phyloP scores from a whole-genome alignment of 1,139 yeast genomes.

The Protomyces inouyei region DNA sequence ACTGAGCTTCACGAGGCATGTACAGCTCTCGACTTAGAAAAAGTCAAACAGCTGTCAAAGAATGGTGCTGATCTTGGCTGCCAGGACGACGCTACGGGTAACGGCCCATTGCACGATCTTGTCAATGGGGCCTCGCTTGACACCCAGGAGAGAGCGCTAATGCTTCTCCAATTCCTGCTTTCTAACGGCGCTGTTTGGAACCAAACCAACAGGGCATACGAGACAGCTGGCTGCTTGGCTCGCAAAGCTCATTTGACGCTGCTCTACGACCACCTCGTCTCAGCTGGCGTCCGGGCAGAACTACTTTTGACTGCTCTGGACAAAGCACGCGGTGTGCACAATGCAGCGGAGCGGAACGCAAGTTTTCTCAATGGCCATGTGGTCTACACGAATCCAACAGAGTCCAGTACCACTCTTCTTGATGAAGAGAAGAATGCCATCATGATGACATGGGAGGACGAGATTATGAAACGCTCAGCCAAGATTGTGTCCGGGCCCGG shows the following conservation, averaged over 20 bases:
- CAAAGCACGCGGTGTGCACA: constrained; percentile 35
- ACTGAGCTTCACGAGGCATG: constrained; percentile 17
- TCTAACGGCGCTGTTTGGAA: constrained; percentile 29
- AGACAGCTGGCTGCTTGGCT: constrained; percentile 41
- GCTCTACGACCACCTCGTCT: constrained; percentile 55
- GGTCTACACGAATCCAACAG: constrained; percentile 55
- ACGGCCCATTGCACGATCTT: constrained; percentile 24
- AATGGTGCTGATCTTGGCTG: constrained; percentile 24
- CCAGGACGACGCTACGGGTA: constrained; percentile 24
- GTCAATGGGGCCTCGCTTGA: background rate
- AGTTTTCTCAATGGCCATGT: constrained; percentile 64
- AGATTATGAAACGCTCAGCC: constrained; percentile 75
- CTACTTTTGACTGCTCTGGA: constrained; percentile 64
- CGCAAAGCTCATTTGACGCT: constrained; percentile 38
- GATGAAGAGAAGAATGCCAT: constrained; percentile 68
- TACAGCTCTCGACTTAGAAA: constrained; percentile 5
- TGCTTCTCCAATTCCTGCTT: background rate
- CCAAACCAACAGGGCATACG: constrained; percentile 45
- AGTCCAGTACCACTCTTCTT: constrained; percentile 65
- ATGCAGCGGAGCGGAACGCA: constrained; percentile 47
- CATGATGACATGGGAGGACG: constrained; percentile 96
- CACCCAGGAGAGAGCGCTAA: background rate
- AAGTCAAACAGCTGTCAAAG: constrained; percentile 7
- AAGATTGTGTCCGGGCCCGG: constrained; percentile 49
- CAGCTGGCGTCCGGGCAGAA: constrained; percentile 90